Evolutionary conservation across 306 rosid species (phyloP).

Genomic region (Ammopiptanthus mongolicus): DNA sequence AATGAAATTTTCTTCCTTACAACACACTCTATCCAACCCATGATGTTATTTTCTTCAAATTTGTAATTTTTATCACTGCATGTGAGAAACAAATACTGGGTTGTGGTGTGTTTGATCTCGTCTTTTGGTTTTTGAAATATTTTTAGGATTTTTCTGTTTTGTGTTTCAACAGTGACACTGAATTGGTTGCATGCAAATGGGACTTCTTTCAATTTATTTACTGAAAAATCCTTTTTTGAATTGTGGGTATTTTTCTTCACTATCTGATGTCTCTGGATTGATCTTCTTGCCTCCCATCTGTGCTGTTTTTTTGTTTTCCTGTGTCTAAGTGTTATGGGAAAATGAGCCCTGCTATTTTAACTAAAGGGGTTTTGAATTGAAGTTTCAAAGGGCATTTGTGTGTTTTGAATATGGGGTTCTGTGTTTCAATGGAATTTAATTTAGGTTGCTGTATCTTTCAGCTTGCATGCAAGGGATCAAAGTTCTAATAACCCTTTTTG

Average conservation of each 20-base stretch:
- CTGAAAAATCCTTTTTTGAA: neutral
- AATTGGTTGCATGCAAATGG: constrained; percentile 49
- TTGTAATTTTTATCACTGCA: constrained; percentile 7
- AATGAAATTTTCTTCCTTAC: neutral
- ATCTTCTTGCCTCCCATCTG: neutral
- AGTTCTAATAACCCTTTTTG: neutral
- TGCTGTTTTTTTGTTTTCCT: neutral
- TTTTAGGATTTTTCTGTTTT: neutral
- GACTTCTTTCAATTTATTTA: neutral
- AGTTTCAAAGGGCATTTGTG: neutral
- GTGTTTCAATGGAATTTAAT: constrained; percentile 11
- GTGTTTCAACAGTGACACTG: constrained; percentile 19
- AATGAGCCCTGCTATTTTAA: neutral
- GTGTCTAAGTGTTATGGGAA: neutral
- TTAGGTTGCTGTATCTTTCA: neutral
- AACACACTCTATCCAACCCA: neutral
- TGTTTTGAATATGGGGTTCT: constrained; percentile 7
- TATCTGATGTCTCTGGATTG: neutral
- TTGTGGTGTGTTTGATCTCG: constrained; percentile 16
- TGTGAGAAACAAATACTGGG: constrained; percentile 9
- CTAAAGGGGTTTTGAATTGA: neutral
- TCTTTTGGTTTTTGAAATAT: neutral
- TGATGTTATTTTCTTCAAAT: neutral
- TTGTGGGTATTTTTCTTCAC: neutral
- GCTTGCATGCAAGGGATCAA: constrained; percentile 25